Percentiles rank a stretch among this genome's conserved stretches.
Evolutionary conservation across 345 rosid genomes (phyloP).

Genomic region (Zanthoxylum bungeanum): DNA sequence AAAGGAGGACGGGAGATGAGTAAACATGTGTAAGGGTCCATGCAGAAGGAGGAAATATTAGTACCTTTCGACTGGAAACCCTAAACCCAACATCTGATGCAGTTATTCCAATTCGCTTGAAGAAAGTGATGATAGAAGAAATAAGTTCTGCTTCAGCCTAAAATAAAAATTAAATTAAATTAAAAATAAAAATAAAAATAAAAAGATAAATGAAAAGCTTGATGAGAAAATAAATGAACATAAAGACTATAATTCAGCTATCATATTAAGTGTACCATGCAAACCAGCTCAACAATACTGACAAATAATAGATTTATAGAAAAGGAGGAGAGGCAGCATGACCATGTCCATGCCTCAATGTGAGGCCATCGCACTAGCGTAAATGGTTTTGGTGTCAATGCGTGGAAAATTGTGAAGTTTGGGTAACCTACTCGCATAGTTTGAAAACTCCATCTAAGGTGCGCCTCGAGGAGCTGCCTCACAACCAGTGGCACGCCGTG

Average conservation of each 20-base stretch:
- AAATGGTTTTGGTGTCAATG: not conserved
- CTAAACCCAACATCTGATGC: slow-evolving; percentile 86
- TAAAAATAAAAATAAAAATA: too few relatives aligned
- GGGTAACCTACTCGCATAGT: not conserved
- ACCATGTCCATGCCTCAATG: not conserved
- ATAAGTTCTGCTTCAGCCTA: slow-evolving; percentile 98
- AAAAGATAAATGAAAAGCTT: not conserved
- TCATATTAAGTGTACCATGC: not conserved
- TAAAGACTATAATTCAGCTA: not conserved
- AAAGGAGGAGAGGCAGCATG: not conserved
- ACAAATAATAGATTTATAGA: not conserved
- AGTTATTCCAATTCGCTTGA: slow-evolving; percentile 79
- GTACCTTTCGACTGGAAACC: slow-evolving; percentile 94
- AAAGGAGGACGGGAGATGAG: not conserved
- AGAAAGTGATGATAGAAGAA: slow-evolving; percentile 75
- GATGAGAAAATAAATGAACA: not conserved
- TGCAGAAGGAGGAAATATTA: not conserved
- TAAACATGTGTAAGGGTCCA: not conserved
- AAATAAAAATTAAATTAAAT: too few relatives aligned
- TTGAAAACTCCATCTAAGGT: too few relatives aligned
- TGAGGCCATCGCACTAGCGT: too few relatives aligned
- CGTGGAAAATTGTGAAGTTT: not conserved
- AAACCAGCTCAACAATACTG: not conserved
- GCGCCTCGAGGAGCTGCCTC: too few relatives aligned
- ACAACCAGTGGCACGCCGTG: too few relatives aligned